Percentiles rank a stretch among this genome's conserved stretches.
Conservation (phyloP, 768 basidiomycete species). For the Tylopilus vinaceipallidus region DNA sequence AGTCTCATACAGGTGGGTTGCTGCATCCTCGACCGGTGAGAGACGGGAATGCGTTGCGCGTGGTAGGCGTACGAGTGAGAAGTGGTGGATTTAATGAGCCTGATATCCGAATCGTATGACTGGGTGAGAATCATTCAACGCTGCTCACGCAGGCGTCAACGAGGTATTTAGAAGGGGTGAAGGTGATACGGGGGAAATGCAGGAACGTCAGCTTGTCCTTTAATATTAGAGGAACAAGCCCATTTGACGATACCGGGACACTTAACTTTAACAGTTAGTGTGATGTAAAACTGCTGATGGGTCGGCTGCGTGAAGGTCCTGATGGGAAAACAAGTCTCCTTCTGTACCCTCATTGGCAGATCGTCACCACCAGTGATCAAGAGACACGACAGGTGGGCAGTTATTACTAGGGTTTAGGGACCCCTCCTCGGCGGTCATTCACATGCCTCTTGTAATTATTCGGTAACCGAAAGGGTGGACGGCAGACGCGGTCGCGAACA, state of each 20-base stretch:
- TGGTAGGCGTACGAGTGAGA: conserved; percentile 23
- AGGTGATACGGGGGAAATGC: conserved; percentile 8
- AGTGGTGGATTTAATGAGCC: conserved; percentile 29
- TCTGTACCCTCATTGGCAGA: conserved; percentile 22
- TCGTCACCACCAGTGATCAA: conserved; percentile 14
- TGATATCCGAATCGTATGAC: conserved; percentile 17
- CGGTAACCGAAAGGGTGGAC: not conserved
- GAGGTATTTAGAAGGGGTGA: conserved; percentile 6
- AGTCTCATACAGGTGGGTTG: conserved; percentile 64
- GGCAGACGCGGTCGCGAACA: conserved; percentile 1
- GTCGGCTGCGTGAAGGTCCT: conserved; percentile 27
- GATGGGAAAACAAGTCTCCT: conserved; percentile 25
- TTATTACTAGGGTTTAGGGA: conserved; percentile 35
- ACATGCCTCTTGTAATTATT: conserved; percentile 3
- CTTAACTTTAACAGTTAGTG: conserved; percentile 30
- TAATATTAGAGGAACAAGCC: conserved; percentile 26
- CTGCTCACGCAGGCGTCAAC: conserved; percentile 18
- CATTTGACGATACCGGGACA: conserved; percentile 20
- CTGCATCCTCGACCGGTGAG: conserved; percentile 45
- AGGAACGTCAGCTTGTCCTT: conserved; percentile 23
- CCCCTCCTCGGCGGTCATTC: conserved; percentile 11
- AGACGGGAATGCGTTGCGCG: conserved; percentile 9
- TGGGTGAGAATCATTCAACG: conserved; percentile 28
- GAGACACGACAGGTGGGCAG: conserved; percentile 17
- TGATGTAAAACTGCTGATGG: conserved; percentile 35